A percentile compares a stretch with the other conserved stretches of the same genome.
Conservation (phyloP, 495 filamentous ascomycete genomes). For the Penicillium maclennaniae region DNA sequence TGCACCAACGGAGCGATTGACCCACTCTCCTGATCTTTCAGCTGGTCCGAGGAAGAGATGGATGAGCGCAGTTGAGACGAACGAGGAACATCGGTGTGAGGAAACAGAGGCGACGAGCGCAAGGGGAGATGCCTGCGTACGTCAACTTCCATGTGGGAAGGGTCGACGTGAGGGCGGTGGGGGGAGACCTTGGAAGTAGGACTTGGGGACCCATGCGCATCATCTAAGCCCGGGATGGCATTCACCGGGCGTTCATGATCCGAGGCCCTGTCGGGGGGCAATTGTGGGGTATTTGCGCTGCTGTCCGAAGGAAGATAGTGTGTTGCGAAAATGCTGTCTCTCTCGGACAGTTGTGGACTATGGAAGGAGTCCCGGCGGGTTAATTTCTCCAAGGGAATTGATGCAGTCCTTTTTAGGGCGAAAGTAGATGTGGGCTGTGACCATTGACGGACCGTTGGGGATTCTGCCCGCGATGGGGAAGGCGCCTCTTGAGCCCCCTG, state of each 20-base stretch:
- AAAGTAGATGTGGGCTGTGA: conserved; percentile 28
- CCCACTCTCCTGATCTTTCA: conserved; percentile 20
- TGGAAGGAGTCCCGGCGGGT: conserved; percentile 29
- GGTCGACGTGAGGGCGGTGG: conserved; percentile 29
- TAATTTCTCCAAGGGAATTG: conserved; percentile 25
- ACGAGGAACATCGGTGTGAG: conserved; percentile 24
- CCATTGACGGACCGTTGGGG: conserved; percentile 39
- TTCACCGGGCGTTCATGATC: conserved; percentile 31
- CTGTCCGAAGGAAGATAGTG: conserved; percentile 53
- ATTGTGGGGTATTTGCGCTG: conserved; percentile 45
- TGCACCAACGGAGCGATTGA: conserved; percentile 11
- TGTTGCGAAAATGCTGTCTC: conserved; percentile 63
- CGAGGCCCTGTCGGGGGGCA: conserved; percentile 35
- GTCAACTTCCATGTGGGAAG: conserved; percentile 46
- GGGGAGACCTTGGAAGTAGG: conserved; percentile 36
- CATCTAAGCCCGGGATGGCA: conserved; percentile 29
- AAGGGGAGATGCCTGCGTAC: conserved; percentile 37
- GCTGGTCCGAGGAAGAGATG: conserved; percentile 25
- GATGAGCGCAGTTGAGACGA: conserved; percentile 30
- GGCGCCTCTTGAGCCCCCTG: conserved; percentile 29
- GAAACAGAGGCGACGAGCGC: conserved; percentile 30
- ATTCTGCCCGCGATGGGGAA: conserved; percentile 41
- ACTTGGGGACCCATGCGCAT: conserved; percentile 34
- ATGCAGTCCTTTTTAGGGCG: conserved; percentile 38
- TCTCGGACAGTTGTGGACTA: conserved; percentile 54